A percentile compares a stretch with the other conserved stretches of the same genome.
Conservation (phyloP, 257 asterid genomes). For the Catharanthus roseus region DNA sequence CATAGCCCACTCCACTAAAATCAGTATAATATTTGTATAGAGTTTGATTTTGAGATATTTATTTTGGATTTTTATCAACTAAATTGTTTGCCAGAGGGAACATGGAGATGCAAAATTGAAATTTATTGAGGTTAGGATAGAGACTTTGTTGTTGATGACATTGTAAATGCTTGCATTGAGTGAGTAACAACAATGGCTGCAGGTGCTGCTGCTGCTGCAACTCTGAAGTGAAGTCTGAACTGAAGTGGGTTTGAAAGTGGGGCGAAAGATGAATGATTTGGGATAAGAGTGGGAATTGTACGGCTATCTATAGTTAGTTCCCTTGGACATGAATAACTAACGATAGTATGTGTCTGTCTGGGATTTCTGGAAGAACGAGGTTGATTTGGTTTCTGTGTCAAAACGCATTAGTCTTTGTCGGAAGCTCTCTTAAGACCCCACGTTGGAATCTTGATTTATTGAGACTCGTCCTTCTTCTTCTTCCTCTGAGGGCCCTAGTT, state of each 20-base stretch:
- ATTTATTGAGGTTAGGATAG: too few species aligned
- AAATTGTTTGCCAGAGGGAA: too few species aligned
- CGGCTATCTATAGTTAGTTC: conserved; percentile 8
- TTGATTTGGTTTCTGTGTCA: conserved; percentile 6
- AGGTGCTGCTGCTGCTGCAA: not conserved
- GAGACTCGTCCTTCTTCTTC: not conserved
- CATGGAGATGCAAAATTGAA: too few species aligned
- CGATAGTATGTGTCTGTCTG: conserved; percentile 5
- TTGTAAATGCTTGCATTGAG: not conserved
- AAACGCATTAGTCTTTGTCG: conserved; percentile 5
- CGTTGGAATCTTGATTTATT: conserved; percentile 10
- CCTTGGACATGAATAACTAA: conserved; percentile 11
- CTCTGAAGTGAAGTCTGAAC: too few species aligned
- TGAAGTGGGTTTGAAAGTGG: not conserved
- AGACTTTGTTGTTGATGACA: not conserved
- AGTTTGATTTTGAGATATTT: too few species aligned
- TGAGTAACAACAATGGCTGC: not conserved
- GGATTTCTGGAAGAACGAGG: conserved; percentile 12
- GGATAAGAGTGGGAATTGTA: not conserved
- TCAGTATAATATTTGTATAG: too few species aligned
- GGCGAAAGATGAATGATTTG: not conserved
- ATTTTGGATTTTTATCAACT: too few species aligned
- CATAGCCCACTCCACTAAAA: not conserved
- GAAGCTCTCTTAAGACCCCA: not conserved
- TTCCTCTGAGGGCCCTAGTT: not conserved